These are phyloP conservation scores for Gaultheria prostrata DNA, from an alignment of 148 eudicot species.

Conservation along the genomic window DNA sequence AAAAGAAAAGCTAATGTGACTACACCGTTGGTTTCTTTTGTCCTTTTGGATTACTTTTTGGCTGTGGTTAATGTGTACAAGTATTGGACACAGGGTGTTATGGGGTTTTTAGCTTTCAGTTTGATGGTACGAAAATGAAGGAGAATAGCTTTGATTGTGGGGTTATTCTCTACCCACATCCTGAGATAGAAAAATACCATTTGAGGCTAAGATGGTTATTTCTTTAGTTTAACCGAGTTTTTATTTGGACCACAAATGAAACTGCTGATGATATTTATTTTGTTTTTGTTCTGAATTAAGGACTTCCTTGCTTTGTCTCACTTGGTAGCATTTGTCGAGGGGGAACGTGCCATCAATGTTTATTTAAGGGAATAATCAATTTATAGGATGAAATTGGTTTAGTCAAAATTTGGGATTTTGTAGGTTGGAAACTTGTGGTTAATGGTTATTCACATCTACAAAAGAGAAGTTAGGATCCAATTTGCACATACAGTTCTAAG, in stretches of 20 bases:
- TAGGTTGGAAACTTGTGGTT: neutral
- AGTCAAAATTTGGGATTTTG: too few species aligned
- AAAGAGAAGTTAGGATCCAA: neutral
- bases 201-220: neutral
- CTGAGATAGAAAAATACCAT: neutral
- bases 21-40: neutral
- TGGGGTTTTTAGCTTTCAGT: neutral
- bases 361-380: neutral
- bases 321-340: neutral
- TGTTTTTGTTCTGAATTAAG: neutral
- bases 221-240: neutral
- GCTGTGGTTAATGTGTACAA: neutral
- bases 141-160: neutral
- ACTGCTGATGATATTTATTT: neutral
- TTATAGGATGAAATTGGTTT: neutral
- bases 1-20: neutral
- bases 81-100: neutral
- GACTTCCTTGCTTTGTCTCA: neutral
- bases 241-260: neutral
- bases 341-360: neutral
- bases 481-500: neutral
- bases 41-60: neutral
- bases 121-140: constrained; percentile 2
- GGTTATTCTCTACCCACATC: neutral
- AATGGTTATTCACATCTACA: neutral